phyloP scores from a whole-genome alignment of 2,329 filamentous ascomycete genomes.

The Pseudovirgaria hyperparasitica region DNA sequence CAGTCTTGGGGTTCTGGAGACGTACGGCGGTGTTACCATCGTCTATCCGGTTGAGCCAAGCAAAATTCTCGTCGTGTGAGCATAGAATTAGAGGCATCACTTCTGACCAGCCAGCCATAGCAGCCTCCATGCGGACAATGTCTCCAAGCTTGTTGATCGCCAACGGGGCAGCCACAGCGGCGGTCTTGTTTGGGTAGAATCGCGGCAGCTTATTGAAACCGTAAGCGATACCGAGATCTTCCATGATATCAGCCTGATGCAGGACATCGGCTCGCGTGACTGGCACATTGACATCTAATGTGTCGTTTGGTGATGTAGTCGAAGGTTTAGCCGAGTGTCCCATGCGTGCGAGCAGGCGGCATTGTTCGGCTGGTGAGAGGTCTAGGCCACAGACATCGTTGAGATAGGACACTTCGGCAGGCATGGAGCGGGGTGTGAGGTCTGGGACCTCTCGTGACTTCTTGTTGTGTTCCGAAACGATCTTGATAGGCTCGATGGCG shows the following conservation, averaged over 20 bases:
- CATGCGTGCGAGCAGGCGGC: constrained; percentile 77
- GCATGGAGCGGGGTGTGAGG: constrained; percentile 60
- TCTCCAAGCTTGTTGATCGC: constrained; percentile 90
- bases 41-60: constrained; percentile 81
- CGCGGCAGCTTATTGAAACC: constrained; percentile 94
- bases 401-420: constrained; percentile 84
- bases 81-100: constrained; percentile 94
- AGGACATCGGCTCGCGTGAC: constrained; percentile 88
- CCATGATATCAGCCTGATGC: constrained; percentile 97
- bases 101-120: constrained; percentile 92
- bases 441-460: constrained; percentile 71
- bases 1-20: constrained; percentile 84
- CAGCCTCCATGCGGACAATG: constrained; percentile 77
- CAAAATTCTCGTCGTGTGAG: constrained; percentile 97
- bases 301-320: constrained; percentile 46
- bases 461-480: constrained; percentile 82
- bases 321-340: constrained; percentile 72
- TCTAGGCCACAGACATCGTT: constrained; percentile 81
- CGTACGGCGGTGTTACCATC: constrained; percentile 72
- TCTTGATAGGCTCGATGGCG: constrained; percentile 84
- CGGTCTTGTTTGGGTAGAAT: constrained; percentile 72
- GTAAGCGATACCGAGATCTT: constrained; percentile 92
- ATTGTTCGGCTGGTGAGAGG: constrained; percentile 62
- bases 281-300: constrained; percentile 73
- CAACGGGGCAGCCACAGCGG: constrained; percentile 74